Evolutionary conservation across 139 green algal species (phyloP).

Genomic region (Ulvella scutata): DNA sequence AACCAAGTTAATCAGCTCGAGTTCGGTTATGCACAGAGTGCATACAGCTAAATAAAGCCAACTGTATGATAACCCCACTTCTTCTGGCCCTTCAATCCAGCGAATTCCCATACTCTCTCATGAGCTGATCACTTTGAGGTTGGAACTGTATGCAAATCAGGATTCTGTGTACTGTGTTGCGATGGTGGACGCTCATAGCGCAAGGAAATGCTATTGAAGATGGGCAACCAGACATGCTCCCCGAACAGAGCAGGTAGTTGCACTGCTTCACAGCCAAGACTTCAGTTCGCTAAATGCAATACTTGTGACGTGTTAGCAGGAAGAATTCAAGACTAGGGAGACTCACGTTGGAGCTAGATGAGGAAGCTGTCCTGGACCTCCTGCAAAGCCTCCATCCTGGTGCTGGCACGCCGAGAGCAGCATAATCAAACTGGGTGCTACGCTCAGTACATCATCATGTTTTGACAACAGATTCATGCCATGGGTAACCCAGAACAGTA

Average conservation of each 20-base stretch:
- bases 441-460: not conserved
- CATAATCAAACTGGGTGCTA: not conserved
- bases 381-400: constrained; percentile 66
- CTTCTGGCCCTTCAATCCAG: not conserved
- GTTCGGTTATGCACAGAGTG: not conserved
- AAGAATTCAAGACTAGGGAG: too few relatives aligned
- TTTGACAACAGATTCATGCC: not conserved
- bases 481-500: not conserved
- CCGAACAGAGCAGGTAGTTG: too few relatives aligned
- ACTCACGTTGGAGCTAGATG: constrained; percentile 88
- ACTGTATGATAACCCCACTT: not conserved
- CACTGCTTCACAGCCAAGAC: too few relatives aligned
- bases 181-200: not conserved
- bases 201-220: too few relatives aligned
- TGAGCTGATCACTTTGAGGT: too few relatives aligned
- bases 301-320: too few relatives aligned
- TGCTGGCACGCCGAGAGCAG: constrained; percentile 39
- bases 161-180: not conserved
- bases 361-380: constrained; percentile 72
- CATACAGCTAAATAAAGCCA: too few relatives aligned
- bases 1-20: not conserved
- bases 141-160: too few relatives aligned
- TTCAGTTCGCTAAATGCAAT: too few relatives aligned
- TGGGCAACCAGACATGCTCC: too few relatives aligned
- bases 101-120: not conserved